Evolutionary conservation across 441 rosid species (phyloP), one percentile per base, ranked within the genome.

Genomic region (Dalechampia spathulata): DNA sequence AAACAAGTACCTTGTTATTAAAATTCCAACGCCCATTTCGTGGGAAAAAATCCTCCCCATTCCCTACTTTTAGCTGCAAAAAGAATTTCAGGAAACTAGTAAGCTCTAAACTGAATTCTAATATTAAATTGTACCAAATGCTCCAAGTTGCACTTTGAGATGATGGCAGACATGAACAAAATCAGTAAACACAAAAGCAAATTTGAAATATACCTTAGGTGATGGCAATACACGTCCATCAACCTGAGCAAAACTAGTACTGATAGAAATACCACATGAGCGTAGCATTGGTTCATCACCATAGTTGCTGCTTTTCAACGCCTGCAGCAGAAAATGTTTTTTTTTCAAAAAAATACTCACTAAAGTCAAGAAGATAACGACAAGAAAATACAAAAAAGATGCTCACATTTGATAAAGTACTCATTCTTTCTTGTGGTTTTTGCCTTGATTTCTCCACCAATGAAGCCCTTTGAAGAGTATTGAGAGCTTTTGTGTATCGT

Each of bases 341-440:
- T 10, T 26, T 36, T 4, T 5, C 12, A 28, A 27, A 9, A 23
- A 28, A 12, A 17, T 44, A 20, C 6, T 21, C 11, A 3, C 32
- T 26, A 36, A 27, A 23, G 10, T 26, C 19, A 19, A 13, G 12
- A 54, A 28, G 15, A 6, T 13, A 34, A 44, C 19, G 26, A 25
- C 15, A 37, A 20, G 52, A 25, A 32, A 32, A 16, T 22, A 6
- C 26, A 6, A 11, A 4, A 9, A 60, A 57, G 47, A 62, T 32
- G 56, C 68, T 21, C 68, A 88, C 96, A 44, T 75, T 72, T 15
- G 83, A 63, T 57, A 88, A 71, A 40, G 72, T 79, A 52, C 27
- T 43, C 95, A 86, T 88, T 77, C 95, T 78, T 55, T 89, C 94
- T 60, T 81, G 95, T 0, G 95, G 96, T 70, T 89, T 89, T 66